These are phyloP conservation scores for Zygosaccharomyces gambellarensis DNA, from an alignment of 805 yeast genomes.

Conservation along the genomic window DNA sequence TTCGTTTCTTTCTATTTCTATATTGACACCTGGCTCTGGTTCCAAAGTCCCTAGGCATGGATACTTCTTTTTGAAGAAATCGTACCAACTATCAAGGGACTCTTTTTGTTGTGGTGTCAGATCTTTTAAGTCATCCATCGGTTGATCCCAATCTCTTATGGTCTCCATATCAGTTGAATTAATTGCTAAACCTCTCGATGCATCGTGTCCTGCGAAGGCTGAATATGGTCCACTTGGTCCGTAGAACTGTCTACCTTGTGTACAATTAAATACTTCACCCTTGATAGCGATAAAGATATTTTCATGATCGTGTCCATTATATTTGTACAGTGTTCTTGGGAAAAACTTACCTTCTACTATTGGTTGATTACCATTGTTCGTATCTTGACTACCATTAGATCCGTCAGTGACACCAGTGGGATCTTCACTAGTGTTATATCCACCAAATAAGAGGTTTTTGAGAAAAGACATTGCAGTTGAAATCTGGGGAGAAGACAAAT, in stretches of 20 bases:
- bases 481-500: background rate
- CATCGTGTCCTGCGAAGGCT: conserved; percentile 94
- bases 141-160: conserved; percentile 66
- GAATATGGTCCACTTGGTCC: conserved; percentile 96
- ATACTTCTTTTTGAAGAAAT: conserved; percentile 76
- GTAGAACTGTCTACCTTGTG: conserved; percentile 74
- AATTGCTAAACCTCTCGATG: conserved; percentile 84
- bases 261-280: conserved; percentile 81
- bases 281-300: conserved; percentile 81
- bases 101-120: conserved; percentile 56
- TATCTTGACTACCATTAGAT: conserved; percentile 1
- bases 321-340: conserved; percentile 66
- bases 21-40: conserved; percentile 36
- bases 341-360: conserved; percentile 52
- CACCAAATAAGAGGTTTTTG: conserved; percentile 32
- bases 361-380: conserved; percentile 31
- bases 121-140: conserved; percentile 67
- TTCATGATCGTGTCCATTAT: conserved; percentile 75
- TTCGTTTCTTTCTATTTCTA: background rate
- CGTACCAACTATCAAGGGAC: conserved; percentile 79
- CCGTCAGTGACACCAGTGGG: conserved; percentile 31
- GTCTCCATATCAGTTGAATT: conserved; percentile 73
- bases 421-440: conserved; percentile 32
- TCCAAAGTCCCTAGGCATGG: conserved; percentile 70
- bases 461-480: conserved; percentile 31